Base-by-base conservation (phyloP, 352 stramenopile genomes). In the Phytopythium vexans region DNA sequence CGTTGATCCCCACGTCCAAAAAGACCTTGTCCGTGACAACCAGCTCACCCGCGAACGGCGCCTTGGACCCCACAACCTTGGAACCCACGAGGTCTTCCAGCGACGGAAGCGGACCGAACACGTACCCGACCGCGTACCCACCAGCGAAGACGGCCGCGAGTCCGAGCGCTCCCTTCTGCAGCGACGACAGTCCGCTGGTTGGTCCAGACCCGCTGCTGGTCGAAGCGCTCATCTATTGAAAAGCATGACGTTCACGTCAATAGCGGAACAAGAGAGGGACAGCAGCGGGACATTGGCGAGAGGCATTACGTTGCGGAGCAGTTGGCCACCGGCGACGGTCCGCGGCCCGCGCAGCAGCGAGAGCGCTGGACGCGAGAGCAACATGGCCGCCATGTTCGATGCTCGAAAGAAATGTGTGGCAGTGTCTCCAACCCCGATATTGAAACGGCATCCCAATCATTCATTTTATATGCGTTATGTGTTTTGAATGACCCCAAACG, bases 1-100 rank as follows among this genome's bases (percentile, higher is more conserved):
- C 94, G 59, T 97, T 95, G 64, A 99, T 98, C 52, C 90, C 83
- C 39, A 99, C 88, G 66, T 99, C 96, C 61, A 99, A 98, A 76
- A 91, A 99, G 15, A 98, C 90, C 52, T 97, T 97, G 58, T 91
- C 78, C 31, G 74, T 88, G 39, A 91, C 70, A 36, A 80, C 48
- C 6, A 89, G 60, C 75, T 88, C 67, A 43, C 73, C 77, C 35
- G 66, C 64, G 51, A 80, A 90, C 15, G 61, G 55, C 10, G 68
- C 45, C 12, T 63, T 55, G 21, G 58, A 49, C 38, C 61, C 33
- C 15, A 72, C 52, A 50, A 54, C 67, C 58, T 72, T 76, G 8
- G 73, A 43, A 14, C 77, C 79, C 36, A 70, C 62, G 12, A 88
- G 57, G 41, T 86, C 75, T 49, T 89, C 76, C 16, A 88, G 57